Percentiles rank a stretch among this genome's conserved stretches.
phyloP scores from a whole-genome alignment of 2,329 filamentous ascomycete genomes.

The Penicillium polonicum region DNA sequence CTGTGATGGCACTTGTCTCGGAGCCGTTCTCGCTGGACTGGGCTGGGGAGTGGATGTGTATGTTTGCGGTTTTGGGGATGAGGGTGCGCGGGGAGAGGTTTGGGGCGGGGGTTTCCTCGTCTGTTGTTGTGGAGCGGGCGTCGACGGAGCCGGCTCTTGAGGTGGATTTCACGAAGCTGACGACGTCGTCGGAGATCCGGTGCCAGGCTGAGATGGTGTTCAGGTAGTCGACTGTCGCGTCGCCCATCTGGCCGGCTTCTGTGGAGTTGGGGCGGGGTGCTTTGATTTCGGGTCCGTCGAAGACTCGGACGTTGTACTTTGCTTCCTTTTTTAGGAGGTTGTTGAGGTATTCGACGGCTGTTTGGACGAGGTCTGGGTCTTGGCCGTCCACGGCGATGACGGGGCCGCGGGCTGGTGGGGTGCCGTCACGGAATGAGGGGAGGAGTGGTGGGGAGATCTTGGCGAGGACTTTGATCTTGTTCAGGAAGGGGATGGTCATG shows the following conservation, averaged over 20 bases:
- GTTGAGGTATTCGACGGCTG: conserved; percentile 65
- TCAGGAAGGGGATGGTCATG: conserved; percentile 70
- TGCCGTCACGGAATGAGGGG: conserved; percentile 29
- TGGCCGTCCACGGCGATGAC: conserved; percentile 82
- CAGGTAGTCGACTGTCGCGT: conserved; percentile 60
- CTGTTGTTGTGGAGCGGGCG: conserved; percentile 10
- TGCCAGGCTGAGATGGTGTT: conserved; percentile 72
- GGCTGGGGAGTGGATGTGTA: conserved; percentile 33
- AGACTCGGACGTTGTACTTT: conserved; percentile 51
- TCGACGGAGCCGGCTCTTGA: conserved; percentile 15
- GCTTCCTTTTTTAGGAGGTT: conserved; percentile 53
- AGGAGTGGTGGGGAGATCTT: conserved; percentile 71
- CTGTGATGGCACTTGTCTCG: conserved; percentile 20
- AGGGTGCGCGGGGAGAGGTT: conserved; percentile 35
- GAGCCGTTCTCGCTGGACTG: conserved; percentile 30
- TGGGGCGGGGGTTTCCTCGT: conserved; percentile 22
- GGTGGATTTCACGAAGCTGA: conserved; percentile 53
- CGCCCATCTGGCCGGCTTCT: conserved; percentile 39
- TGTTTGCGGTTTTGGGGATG: conserved; percentile 30
- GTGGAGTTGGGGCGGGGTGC: conserved; percentile 20
- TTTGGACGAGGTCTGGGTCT: conserved; percentile 60
- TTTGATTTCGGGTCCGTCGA: conserved; percentile 46
- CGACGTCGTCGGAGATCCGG: conserved; percentile 68
- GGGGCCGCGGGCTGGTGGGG: conserved; percentile 61
- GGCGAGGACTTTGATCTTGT: conserved; percentile 73